A percentile compares a stretch with the other conserved stretches of the same genome.
Conservation (phyloP, 148 eudicot species). For the Fallopia convolvulus region DNA sequence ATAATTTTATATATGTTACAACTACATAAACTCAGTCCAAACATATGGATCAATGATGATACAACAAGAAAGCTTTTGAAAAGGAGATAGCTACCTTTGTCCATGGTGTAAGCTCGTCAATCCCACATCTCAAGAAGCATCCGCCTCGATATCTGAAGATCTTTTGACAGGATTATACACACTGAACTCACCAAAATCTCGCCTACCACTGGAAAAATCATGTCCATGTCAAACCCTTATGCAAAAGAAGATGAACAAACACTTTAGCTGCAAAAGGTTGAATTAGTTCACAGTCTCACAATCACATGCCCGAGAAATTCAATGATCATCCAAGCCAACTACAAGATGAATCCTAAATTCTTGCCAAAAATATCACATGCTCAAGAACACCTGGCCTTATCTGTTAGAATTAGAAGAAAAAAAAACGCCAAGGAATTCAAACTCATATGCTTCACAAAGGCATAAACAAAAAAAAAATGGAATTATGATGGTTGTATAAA, state of each 20-base stretch:
- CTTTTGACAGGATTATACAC: constrained; percentile 63
- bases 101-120: not conserved
- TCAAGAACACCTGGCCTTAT: not conserved
- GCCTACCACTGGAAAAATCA: constrained; percentile 69
- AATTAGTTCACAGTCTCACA: not conserved
- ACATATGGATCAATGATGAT: not conserved
- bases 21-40: not conserved
- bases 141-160: constrained; percentile 11
- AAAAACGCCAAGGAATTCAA: not conserved
- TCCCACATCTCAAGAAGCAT: not conserved
- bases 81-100: not conserved
- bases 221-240: constrained; percentile 38
- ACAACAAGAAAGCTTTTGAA: not conserved
- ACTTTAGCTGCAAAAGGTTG: not conserved
- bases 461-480: not conserved
- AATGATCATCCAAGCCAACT: not conserved
- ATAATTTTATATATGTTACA: not conserved
- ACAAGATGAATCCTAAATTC: not conserved
- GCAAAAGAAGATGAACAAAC: constrained; percentile 2
- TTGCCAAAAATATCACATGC: not conserved
- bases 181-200: constrained; percentile 90
- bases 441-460: not conserved
- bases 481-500: not conserved
- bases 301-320: not conserved
- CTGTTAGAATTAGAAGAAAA: not conserved